A percentile compares a stretch with the other conserved stretches of the same genome.
phyloP scores from a whole-genome alignment of 2,329 filamentous ascomycete species.

The Graphilbum sp. region DNA sequence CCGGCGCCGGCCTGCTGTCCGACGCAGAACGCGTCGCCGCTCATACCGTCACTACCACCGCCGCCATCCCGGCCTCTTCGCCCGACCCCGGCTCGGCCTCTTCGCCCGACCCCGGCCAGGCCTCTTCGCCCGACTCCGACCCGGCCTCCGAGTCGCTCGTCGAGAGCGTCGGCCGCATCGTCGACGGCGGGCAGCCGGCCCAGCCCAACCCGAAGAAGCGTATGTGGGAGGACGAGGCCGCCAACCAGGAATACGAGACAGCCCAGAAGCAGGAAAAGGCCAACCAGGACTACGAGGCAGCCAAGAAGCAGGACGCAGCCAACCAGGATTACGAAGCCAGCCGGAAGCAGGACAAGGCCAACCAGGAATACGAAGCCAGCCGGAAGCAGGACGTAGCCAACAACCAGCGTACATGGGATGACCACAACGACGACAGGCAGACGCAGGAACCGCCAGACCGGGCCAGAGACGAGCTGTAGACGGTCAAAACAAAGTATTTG shows the following conservation, averaged over 20 bases:
- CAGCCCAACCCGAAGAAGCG: constrained; percentile 40
- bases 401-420: too few relatives aligned
- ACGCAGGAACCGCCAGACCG: too few relatives aligned
- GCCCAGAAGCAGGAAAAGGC: too few relatives aligned
- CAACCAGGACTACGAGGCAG: constrained; percentile 10
- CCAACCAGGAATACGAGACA: background rate
- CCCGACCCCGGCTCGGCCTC: background rate
- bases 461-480: constrained; percentile 14
- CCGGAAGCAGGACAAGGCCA: too few relatives aligned
- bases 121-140: too few relatives aligned
- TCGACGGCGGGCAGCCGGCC: background rate
- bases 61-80: constrained; percentile 4
- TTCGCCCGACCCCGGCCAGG: background rate
- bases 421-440: too few relatives aligned
- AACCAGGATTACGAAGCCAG: constrained; percentile 1
- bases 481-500: background rate
- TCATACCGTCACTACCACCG: constrained; percentile 4
- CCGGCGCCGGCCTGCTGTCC: constrained; percentile 11
- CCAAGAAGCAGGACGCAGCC: constrained; percentile 9
- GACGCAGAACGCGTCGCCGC: too few relatives aligned
- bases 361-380: too few relatives aligned
- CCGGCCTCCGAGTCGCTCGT: background rate
- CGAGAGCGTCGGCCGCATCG: constrained; percentile 1
- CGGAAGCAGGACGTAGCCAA: too few relatives aligned
- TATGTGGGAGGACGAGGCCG: constrained; percentile 34